Evolutionary conservation across 352 stramenopile species (phyloP), one percentile per base, ranked within the genome.

Genomic region (Globisporangium abappressorium): DNA sequence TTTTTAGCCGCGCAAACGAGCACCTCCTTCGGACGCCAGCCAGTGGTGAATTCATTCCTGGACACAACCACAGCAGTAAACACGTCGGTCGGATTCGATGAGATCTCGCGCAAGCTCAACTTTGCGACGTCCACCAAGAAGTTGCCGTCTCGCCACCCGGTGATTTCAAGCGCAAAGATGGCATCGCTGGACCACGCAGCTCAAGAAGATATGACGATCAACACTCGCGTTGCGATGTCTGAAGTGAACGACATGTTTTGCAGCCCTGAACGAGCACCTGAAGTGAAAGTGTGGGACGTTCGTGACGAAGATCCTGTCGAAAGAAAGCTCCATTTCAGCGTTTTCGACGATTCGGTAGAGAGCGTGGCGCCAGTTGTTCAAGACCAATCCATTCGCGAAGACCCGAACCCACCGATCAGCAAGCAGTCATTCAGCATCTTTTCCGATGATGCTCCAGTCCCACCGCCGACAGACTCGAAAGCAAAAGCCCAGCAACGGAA

Each of bases 191-290:
- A 81, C 28, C 72, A 75, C 33, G 78, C 75, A 38, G 84, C 77
- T 4, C 80, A 92, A 79, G 86, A 96, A 69, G 87, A 96, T 64
- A 86, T 96, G 78, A 96, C 88, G 18, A 94, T 96, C 62, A 96
- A 93, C 65, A 96, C 88, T 65, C 83, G 84, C 56, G 71, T 96
- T 7, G 88, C 88, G 1, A 81, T 94, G 75, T 84, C 88, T 36
- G 88, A 96, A 38, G 85, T 96, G 61, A 92, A 94, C 69, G 81
- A 68, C 63, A 94, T 96, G 88, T 96, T 96, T 66, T 93, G 85
- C 68, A 96, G 88, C 57, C 88, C 88, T 28, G 70, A 80, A 26
- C 76, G 80, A 59, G 75, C 80, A 51, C 61, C 60, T 26, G 80
- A 85, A 43, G 54, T 64, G 6, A 79, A 71, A 47, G 72, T 79